Base-by-base conservation (phyloP, 2,329 filamentous ascomycete genomes). In the Sporothrix sp. region DNA sequence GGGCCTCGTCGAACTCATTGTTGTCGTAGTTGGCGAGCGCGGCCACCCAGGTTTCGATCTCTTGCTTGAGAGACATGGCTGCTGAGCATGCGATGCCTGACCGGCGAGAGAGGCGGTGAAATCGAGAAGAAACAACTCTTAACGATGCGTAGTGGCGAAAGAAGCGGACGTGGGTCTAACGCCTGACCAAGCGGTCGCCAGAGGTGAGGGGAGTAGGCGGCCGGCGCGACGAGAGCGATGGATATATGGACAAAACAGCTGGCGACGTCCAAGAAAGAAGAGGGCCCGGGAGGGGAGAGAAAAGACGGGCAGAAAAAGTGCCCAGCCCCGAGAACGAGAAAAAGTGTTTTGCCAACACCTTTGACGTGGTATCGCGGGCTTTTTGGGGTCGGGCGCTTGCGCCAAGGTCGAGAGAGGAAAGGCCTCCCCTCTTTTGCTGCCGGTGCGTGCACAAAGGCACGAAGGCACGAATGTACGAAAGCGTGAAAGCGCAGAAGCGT, bases 11-110 rank as follows among this genome's bases (percentile, higher is more conserved):
- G 69, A 95, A 97, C 63, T 98, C 88, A 70, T 95, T 95, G 71
- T 91, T 93, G 71, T 98, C 93, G 72, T 98, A 98, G 65, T 84
- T 84, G 60, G 74, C 82, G 50, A 98, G 81, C 68, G 93, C 93
- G 66, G 84, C 75, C 59, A 97, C 93, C 93, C 93, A 98, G 45
- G 88, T 95, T 72, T 97, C 91, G 68, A 98, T 98, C 85, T 98
- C 93, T 90, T 68, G 68, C 57, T 70, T 70, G 51, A 70, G 55
- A 59, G 68, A 70, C 68, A 70, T 70, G 54, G 33, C 55, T 52
- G 46, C 45, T 52, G 37, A 30, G 51, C 28, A 10, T 20, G 20
- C 21, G 4, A 7, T 30, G 30, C 43, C 14, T 20, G 13, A 25
- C 30, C 16, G 43, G 7, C n/a, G 13, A 35, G 43, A 35, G 43